Conservation (phyloP, 768 basidiomycete genomes). For the Symmetrospora coprosmae region DNA sequence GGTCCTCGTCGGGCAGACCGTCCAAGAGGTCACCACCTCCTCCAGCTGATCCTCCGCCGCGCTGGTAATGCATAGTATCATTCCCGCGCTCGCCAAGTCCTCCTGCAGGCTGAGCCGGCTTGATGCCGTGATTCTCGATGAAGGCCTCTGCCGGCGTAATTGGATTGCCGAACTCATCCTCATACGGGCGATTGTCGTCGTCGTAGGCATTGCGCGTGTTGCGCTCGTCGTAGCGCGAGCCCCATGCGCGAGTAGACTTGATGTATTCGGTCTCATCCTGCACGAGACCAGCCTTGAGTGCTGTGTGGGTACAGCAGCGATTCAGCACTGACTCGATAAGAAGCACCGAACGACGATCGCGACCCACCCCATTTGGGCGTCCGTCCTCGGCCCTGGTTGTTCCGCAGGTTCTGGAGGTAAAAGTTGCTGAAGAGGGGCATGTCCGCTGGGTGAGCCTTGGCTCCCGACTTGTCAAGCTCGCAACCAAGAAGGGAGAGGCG, state of each 20-base stretch:
- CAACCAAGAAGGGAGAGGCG: not conserved
- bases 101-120: constrained; percentile 7
- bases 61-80: not conserved
- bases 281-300: constrained; percentile 32
- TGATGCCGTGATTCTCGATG: constrained; percentile 16
- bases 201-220: constrained; percentile 17
- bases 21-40: not conserved
- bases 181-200: not conserved
- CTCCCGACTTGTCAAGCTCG: not conserved
- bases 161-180: not conserved
- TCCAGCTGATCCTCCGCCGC: not conserved
- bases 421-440: constrained; percentile 14
- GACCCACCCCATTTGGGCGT: constrained; percentile 31
- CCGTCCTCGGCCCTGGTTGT: constrained; percentile 30
- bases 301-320: not conserved
- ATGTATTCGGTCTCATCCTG: constrained; percentile 21
- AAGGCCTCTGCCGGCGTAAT: not conserved
- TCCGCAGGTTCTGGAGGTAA: constrained; percentile 32
- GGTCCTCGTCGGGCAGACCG: constrained; percentile 11
- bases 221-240: constrained; percentile 29
- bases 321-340: too few species aligned
- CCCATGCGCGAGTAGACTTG: constrained; percentile 31
- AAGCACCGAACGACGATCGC: not conserved
- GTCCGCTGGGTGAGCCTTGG: not conserved
- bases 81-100: constrained; percentile 6